Evolutionary conservation across 768 basidiomycete species (phyloP), one percentile per base, ranked within the genome.

Genomic region (Tylopilus sp.): DNA sequence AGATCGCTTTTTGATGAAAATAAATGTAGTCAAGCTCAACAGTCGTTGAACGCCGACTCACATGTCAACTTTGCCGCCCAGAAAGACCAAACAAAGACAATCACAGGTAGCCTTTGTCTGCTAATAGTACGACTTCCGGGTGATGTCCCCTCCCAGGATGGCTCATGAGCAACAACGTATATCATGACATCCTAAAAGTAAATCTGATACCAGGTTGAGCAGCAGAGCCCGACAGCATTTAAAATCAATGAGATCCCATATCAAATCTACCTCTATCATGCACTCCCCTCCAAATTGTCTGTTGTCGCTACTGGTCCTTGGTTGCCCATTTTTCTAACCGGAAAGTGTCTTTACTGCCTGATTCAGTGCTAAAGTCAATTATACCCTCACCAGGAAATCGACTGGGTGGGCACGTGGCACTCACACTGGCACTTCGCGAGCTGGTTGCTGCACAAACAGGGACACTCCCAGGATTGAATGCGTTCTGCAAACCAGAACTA

Each of bases 311-410:
- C 15, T 35, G 15, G 33, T 35, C 33, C 33, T 17, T 35, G 33
- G 33, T 17, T 1, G 17, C 15, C 33, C 33, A 35, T 17, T 35
- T 35, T 35, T 35, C 33, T 6, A 35, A 15, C 15, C 15, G 11
- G 15, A 35, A 38, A 20, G 20, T 18, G 36, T 38, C 36, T 18
- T 38, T 6, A 6, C 10, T 38, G 15, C 20, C 36, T 18, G n/a
- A 8, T 6, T 35, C 15, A 9, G 6, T 38, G 15, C 31, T 9
- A 9, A 42, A 42, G 31, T 64, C 38, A 9, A 67, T 52, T 6
- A 56, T 18, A 10, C 48, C 40, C 44, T 64, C 59, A 20, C 65
- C 65, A 0, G 60, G 36, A 48, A 52, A 62, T 2, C 6, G 40
- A 22, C 36, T 33, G 11, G 25, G 15, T 15, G 40, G 36, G 36